Evolutionary conservation across 2,329 filamentous ascomycete species (phyloP).

Genomic region (Metarhizium humberi): DNA sequence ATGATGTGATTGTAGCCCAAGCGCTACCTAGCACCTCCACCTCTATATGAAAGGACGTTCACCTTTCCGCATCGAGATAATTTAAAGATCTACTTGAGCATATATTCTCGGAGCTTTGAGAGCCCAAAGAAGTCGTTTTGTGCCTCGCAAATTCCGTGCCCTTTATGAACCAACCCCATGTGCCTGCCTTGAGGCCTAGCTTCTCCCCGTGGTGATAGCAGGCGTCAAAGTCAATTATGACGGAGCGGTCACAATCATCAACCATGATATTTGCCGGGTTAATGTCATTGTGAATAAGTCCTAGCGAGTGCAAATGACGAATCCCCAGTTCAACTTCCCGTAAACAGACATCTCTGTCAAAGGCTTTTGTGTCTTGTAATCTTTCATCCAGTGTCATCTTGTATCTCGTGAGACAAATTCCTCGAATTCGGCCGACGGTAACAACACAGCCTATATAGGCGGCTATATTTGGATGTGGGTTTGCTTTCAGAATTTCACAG

Average conservation of each 20-base stretch:
- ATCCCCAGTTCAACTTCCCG: constrained; percentile 14
- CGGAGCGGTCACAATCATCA: constrained; percentile 16
- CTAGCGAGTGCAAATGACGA: constrained; percentile 23
- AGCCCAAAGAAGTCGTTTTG: neutral
- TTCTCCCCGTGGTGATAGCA: constrained; percentile 8
- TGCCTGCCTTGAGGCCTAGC: neutral
- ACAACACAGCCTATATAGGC: constrained; percentile 10
- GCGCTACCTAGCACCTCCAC: too few relatives aligned
- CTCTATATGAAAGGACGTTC: neutral
- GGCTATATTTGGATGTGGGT: constrained; percentile 12
- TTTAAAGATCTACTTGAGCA: neutral
- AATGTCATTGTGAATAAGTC: constrained; percentile 26
- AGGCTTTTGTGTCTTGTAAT: neutral
- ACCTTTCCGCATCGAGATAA: neutral
- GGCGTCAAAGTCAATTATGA: constrained; percentile 27
- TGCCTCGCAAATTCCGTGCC: neutral
- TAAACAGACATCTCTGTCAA: constrained; percentile 5
- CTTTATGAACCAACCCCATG: neutral
- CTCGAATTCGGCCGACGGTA: constrained; percentile 6
- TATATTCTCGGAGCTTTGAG: neutral
- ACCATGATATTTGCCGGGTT: constrained; percentile 25
- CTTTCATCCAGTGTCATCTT: neutral
- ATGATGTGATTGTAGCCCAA: too few relatives aligned
- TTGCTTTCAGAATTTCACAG: constrained; percentile 8
- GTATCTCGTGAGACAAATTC: constrained; percentile 10